Percentiles rank a stretch among this genome's conserved stretches.
These are phyloP conservation scores for Serendipita sp. DNA, from an alignment of 768 basidiomycete genomes.

Conservation along the genomic window DNA sequence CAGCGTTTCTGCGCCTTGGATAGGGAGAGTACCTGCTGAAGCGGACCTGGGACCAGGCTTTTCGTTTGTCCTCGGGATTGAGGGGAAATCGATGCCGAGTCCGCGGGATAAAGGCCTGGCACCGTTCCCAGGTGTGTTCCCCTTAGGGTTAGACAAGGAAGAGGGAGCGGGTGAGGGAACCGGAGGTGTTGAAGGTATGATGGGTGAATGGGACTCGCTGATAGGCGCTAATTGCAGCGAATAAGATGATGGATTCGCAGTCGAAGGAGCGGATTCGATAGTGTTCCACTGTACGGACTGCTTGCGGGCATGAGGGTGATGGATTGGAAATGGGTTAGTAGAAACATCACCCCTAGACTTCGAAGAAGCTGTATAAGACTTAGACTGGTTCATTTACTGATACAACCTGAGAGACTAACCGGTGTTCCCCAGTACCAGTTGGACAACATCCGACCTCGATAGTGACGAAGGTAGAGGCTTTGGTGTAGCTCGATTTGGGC, in stretches of 20 bases:
- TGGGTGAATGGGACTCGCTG: conserved; percentile 24
- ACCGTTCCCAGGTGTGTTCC: too few relatives aligned
- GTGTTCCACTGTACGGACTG: conserved; percentile 30
- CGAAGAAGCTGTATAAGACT: background rate
- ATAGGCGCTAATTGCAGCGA: conserved; percentile 31
- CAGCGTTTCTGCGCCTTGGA: conserved; percentile 42
- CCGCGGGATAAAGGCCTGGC: background rate
- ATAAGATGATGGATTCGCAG: conserved; percentile 13
- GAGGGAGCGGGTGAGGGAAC: conserved; percentile 23
- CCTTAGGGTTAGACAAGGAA: background rate
- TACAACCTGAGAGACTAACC: background rate
- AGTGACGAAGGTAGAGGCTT: background rate
- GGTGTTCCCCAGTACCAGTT: background rate
- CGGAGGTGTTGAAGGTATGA: conserved; percentile 26
- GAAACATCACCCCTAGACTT: background rate
- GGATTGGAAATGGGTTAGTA: conserved; percentile 6
- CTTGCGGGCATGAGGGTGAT: conserved; percentile 67
- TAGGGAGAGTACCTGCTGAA: conserved; percentile 9
- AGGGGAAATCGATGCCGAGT: background rate
- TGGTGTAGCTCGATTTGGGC: background rate
- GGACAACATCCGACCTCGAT: background rate
- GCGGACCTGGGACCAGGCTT: conserved; percentile 3
- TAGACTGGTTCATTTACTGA: background rate
- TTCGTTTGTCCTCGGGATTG: background rate
- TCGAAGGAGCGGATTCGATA: conserved; percentile 13